These are phyloP conservation scores for Dianthus caryophyllus DNA, from an alignment of 148 eudicot species.

Conservation along the genomic window DNA sequence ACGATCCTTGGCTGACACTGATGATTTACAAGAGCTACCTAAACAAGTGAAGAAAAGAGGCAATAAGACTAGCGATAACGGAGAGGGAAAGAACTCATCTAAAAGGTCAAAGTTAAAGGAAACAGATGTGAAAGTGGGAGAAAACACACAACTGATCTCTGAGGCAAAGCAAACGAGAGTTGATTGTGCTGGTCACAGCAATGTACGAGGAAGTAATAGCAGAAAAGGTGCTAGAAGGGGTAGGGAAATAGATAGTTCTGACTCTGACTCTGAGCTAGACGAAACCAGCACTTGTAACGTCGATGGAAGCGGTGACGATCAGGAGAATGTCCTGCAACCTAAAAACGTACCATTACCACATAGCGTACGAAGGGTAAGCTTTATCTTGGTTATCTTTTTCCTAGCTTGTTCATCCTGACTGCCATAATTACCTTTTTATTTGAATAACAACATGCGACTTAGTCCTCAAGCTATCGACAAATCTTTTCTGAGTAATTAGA, in stretches of 20 bases:
- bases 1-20: conserved; percentile 35
- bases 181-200: conserved; percentile 31
- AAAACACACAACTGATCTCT: conserved; percentile 7
- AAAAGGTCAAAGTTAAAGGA: conserved; percentile 32
- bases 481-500: background rate
- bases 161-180: conserved; percentile 25
- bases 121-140: conserved; percentile 22
- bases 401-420: conserved; percentile 3
- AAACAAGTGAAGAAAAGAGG: conserved; percentile 41
- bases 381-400: conserved; percentile 1
- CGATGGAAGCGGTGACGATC: conserved; percentile 32
- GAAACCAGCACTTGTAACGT: conserved; percentile 35
- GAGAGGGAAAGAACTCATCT: conserved; percentile 19
- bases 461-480: background rate
- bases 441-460: background rate
- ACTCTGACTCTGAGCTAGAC: conserved; percentile 28
- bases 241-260: conserved; percentile 29
- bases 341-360: conserved; percentile 25
- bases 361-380: conserved; percentile 60
- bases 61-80: conserved; percentile 18
- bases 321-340: conserved; percentile 32
- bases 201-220: conserved; percentile 28
- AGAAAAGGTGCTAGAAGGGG: conserved; percentile 32
- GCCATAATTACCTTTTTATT: background rate
- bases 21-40: conserved; percentile 28